Conservation (phyloP, 169 alveolate species). For the Cryptosporidium felis region DNA sequence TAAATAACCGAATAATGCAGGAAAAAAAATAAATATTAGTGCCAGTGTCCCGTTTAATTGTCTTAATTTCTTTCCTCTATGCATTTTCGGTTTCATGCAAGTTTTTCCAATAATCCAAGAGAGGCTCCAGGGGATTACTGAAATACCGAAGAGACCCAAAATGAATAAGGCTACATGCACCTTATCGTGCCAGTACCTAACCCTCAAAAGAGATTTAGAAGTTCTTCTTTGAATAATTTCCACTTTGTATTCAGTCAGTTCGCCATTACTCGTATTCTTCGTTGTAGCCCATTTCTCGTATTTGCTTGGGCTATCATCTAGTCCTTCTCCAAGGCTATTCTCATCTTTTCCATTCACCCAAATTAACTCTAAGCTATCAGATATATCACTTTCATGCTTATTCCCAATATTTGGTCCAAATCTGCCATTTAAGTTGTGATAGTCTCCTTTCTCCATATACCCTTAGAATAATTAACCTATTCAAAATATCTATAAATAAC, state of each 20-base stretch:
- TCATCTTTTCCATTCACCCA: background rate
- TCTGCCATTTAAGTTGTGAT: too few relatives aligned
- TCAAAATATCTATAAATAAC: background rate
- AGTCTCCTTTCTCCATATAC: too few relatives aligned
- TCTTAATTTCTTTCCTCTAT: conserved; percentile 55
- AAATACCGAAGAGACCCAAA: conserved; percentile 50
- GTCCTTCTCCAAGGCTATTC: background rate
- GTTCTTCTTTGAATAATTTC: conserved; percentile 43
- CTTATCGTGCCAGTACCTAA: conserved; percentile 14
- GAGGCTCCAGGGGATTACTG: conserved; percentile 48
- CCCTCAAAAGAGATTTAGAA: conserved; percentile 32
- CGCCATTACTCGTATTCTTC: background rate
- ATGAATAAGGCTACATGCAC: conserved; percentile 30
- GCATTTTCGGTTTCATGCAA: conserved; percentile 14
- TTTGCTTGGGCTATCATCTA: background rate
- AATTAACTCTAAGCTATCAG: background rate
- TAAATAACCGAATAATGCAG: background rate
- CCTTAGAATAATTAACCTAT: too few relatives aligned
- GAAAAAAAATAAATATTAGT: conserved; percentile 3
- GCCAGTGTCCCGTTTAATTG: conserved; percentile 48
- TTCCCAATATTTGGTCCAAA: background rate
- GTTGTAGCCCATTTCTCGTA: background rate
- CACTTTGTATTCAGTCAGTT: background rate
- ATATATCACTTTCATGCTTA: background rate
- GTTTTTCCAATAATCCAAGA: conserved; percentile 53